These are phyloP conservation scores for Brettanomyces naardenensis DNA, from an alignment of 805 yeast species.

Conservation along the genomic window DNA sequence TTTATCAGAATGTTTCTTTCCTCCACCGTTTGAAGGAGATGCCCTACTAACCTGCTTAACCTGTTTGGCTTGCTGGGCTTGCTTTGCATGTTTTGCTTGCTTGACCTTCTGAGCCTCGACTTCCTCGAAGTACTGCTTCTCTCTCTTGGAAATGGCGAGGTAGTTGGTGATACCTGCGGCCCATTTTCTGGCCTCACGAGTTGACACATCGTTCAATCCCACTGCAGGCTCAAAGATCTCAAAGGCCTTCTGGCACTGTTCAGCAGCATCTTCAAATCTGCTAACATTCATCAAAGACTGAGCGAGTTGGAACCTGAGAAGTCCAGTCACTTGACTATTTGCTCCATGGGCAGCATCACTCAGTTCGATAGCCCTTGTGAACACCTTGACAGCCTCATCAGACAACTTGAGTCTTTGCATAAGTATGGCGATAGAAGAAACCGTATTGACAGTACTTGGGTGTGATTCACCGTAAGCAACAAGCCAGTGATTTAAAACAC, in stretches of 20 bases:
- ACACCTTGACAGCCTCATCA: constrained; percentile 43
- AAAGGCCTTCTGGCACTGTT: constrained; percentile 47
- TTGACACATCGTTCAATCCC: constrained; percentile 61
- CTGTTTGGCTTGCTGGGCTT: too few species aligned
- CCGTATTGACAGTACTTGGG: constrained; percentile 60
- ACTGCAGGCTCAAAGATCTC: constrained; percentile 45
- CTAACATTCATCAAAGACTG: constrained; percentile 46
- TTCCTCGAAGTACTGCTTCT: constrained; percentile 27
- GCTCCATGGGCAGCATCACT: constrained; percentile 48
- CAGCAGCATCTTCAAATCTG: constrained; percentile 49
- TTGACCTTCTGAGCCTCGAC: constrained; percentile 16
- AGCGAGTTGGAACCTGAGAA: constrained; percentile 61
- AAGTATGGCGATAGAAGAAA: constrained; percentile 52
- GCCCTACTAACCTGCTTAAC: too few species aligned
- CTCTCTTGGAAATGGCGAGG: constrained; percentile 37
- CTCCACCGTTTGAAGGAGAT: too few species aligned
- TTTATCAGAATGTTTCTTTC: too few species aligned
- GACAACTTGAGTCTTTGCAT: constrained; percentile 45
- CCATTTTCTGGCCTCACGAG: constrained; percentile 65
- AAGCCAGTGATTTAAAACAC: constrained; percentile 54
- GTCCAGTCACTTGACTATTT: constrained; percentile 53
- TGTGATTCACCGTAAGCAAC: constrained; percentile 54
- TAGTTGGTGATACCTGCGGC: constrained; percentile 46
- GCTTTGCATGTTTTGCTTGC: constrained; percentile 9
- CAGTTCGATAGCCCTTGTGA: constrained; percentile 43